phyloP scores from a whole-genome alignment of 805 yeast genomes.

The Pichia cabralensis region DNA sequence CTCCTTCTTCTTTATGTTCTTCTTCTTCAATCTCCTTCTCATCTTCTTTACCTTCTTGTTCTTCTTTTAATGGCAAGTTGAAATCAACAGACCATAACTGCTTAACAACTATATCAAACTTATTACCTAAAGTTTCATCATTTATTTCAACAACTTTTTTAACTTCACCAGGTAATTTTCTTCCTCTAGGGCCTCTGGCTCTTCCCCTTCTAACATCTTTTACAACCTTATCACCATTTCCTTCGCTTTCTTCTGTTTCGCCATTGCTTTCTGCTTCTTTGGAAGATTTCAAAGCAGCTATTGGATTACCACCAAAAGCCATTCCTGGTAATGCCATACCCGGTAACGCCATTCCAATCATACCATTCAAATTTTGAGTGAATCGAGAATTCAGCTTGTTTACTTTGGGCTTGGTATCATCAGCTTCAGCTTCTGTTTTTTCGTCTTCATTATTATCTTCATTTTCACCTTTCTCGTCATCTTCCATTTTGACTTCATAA shows the following conservation, averaged over 20 bases:
- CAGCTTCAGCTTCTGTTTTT: background rate
- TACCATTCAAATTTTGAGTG: slow-evolving; percentile 49
- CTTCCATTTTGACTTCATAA: slow-evolving; percentile 1
- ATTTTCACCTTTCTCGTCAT: background rate
- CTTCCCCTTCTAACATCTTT: slow-evolving; percentile 38
- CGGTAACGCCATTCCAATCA: slow-evolving; percentile 45
- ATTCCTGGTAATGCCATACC: slow-evolving; percentile 45
- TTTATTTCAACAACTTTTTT: slow-evolving; percentile 31
- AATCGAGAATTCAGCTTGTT: slow-evolving; percentile 31
- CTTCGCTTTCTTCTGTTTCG: slow-evolving; percentile 8
- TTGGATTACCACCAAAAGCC: slow-evolving; percentile 18
- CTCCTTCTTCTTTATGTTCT: background rate
- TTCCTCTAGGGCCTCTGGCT: slow-evolving; percentile 67
- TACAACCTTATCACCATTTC: slow-evolving; percentile 7
- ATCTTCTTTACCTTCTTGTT: background rate
- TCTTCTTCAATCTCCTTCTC: background rate
- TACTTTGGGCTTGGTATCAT: slow-evolving; percentile 3
- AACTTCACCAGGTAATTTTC: slow-evolving; percentile 54
- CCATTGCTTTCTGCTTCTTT: slow-evolving; percentile 2
- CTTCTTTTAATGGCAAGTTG: background rate
- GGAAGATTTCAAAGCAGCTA: slow-evolving; percentile 9
- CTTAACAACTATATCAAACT: slow-evolving; percentile 25
- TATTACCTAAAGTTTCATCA: slow-evolving; percentile 23
- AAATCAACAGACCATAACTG: slow-evolving; percentile 30
- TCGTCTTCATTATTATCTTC: background rate